Base-by-base conservation (phyloP, 352 stramenopile species). In the Phytophthora megakarya region DNA sequence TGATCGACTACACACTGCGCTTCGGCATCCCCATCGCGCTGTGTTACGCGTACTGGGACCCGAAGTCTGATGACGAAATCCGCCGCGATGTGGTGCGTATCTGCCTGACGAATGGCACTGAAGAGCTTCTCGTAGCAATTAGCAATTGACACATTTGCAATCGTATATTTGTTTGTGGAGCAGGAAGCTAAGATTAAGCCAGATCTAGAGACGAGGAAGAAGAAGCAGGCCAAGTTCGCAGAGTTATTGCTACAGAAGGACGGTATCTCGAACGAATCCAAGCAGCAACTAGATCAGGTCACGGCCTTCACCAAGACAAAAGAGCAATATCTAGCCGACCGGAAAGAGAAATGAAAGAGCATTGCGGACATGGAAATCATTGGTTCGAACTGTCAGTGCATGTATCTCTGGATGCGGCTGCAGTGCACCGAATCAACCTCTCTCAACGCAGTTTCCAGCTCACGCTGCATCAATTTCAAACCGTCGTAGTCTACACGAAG, bases 271-370 rank as follows among this genome's bases (percentile, higher is more conserved):
- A 73, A 73, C 3, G 85, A 92, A 38, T 80, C 76, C 10, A 86
- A 93, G 71, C 73, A 89, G 65, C 81, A 92, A 57, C 55, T 93
- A 49, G 81, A 93, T 21, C 74, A 92, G 39, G 73, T 94, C 58
- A 95, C 87, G n/a, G 72, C 76, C 55, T 91, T 92, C 56, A 73
- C 73, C 13, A 79, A 80, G 55, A 73, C 72, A 25, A 75, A 79
- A 37, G 61, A 80, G 23, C 60, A 69, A 37, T 68, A 71, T 50
- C 42, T 73, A 60, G 46, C 65, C 28, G 60, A 72, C 49, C 55
- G 38, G 23, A 71, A 61, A 23, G 55, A 64, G 19, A 71, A 76
- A 51, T 69, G 55, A 62, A 38, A 50, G 15, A 25, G 8, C 30
- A 2, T 35, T 35, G 30, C 30, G 10, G 12, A 21, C 10, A 33